These are phyloP conservation scores for Penstemon eatonii DNA, from an alignment of 257 asterid species.

Conservation along the genomic window DNA sequence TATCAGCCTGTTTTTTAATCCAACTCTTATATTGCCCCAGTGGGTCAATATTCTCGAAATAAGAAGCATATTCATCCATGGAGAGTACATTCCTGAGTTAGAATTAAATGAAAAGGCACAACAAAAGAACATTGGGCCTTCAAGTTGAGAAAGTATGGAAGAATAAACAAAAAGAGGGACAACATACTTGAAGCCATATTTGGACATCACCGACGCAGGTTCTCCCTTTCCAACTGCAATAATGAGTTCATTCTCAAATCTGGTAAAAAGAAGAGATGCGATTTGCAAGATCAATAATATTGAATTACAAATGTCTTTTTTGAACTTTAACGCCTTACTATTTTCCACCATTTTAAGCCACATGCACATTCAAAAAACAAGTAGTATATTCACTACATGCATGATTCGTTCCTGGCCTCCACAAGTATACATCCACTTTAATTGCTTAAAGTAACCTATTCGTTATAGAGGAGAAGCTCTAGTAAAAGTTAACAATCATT, in stretches of 20 bases:
- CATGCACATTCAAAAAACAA: neutral
- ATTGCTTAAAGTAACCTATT: neutral
- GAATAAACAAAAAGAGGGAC: slow-evolving; percentile 15
- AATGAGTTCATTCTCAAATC: slow-evolving; percentile 67
- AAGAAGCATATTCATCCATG: slow-evolving; percentile 77
- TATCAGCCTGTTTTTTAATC: slow-evolving; percentile 32
- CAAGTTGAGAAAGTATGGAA: slow-evolving; percentile 19
- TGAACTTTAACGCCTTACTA: neutral
- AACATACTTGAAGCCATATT: slow-evolving; percentile 83
- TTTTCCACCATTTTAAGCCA: neutral
- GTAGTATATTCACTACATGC: slow-evolving; percentile 1
- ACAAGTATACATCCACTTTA: neutral
- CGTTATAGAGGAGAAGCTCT: neutral
- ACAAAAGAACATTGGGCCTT: slow-evolving; percentile 17
- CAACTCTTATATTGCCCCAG: slow-evolving; percentile 65
- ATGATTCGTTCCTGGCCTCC: slow-evolving; percentile 20
- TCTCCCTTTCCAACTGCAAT: slow-evolving; percentile 92
- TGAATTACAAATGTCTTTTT: slow-evolving; percentile 8
- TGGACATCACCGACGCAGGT: slow-evolving; percentile 82
- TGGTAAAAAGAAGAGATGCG: slow-evolving; percentile 35
- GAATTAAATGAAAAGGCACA: slow-evolving; percentile 33
- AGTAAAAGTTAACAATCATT: slow-evolving; percentile 3
- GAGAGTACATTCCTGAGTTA: slow-evolving; percentile 72
- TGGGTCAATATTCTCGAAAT: slow-evolving; percentile 86
- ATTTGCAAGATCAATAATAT: slow-evolving; percentile 18